Conservation (phyloP, 345 rosid species). For the Erysimum cheiranthoides region DNA sequence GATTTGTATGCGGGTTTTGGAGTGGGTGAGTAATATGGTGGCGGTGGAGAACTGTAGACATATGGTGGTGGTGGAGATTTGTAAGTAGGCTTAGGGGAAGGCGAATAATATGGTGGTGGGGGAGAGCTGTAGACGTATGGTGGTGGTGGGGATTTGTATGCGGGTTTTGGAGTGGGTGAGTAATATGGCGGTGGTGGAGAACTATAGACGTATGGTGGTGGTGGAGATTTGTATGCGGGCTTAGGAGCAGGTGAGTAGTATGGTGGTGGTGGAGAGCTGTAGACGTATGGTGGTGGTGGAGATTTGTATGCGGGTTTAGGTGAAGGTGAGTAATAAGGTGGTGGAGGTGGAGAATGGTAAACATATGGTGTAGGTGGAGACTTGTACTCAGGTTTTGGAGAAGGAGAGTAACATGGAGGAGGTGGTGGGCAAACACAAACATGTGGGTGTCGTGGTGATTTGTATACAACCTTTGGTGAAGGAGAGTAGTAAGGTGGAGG, state of each 20-base stretch:
- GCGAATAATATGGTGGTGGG: not conserved
- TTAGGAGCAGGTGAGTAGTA: not conserved
- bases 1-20: not conserved
- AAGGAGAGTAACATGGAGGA: not conserved
- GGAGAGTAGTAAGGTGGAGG: constrained; percentile 18
- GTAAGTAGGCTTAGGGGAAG: not conserved
- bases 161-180: not conserved
- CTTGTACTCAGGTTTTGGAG: not conserved
- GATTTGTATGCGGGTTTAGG: not conserved
- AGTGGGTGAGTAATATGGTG: not conserved
- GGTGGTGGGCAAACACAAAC: not conserved
- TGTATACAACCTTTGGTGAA: not conserved
- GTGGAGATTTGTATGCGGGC: not conserved
- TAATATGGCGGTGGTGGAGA: not conserved
- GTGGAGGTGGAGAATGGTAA: constrained; percentile 2
- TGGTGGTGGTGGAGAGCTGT: not conserved
- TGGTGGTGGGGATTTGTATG: not conserved
- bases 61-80: constrained; percentile 4
- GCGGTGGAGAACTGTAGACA: not conserved
- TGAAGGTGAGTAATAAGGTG: not conserved
- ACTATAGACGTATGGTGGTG: not conserved
- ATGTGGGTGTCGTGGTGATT: not conserved
- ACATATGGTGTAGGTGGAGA: not conserved
- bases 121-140: not conserved
- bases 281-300: not conserved